Evolutionary conservation across 345 rosid species (phyloP).

Genomic region (Sisymbrium irio): DNA sequence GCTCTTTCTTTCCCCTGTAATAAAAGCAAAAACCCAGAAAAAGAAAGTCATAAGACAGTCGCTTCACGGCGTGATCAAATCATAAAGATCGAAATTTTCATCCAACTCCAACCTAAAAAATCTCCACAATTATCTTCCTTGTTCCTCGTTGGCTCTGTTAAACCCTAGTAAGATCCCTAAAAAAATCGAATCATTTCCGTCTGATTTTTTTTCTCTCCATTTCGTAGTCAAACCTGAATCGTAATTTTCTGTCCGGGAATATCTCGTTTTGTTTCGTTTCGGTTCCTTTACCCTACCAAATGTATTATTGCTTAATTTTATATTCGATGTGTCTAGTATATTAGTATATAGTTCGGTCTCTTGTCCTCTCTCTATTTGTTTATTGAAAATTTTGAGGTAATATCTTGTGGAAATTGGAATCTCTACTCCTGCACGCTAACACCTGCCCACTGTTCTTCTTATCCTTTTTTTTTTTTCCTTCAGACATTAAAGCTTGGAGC

Average conservation of each 20-base stretch:
- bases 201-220: conserved; percentile 29
- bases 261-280: conserved; percentile 15
- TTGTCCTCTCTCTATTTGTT: conserved; percentile 19
- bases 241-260: background rate
- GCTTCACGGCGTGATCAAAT: conserved; percentile 22
- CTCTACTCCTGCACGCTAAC: conserved; percentile 49
- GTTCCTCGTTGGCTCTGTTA: conserved; percentile 5
- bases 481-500: conserved; percentile 19
- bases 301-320: conserved; percentile 19
- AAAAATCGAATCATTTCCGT: background rate
- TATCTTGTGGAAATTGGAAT: conserved; percentile 33
- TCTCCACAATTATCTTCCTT: background rate
- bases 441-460: conserved; percentile 30
- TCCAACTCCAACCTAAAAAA: background rate
- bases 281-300: conserved; percentile 5
- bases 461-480: conserved; percentile 20
- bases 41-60: conserved; percentile 10
- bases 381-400: conserved; percentile 17
- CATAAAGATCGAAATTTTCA: conserved; percentile 21
- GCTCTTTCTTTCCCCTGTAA: background rate
- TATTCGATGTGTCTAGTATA: conserved; percentile 3
- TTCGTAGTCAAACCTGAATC: conserved; percentile 8
- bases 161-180: conserved; percentile 31
- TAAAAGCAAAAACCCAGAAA: conserved; percentile 18
- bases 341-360: conserved; percentile 17